Base-by-base conservation (phyloP, 2,329 filamentous ascomycete species). In the Colletotrichum tabaci region DNA sequence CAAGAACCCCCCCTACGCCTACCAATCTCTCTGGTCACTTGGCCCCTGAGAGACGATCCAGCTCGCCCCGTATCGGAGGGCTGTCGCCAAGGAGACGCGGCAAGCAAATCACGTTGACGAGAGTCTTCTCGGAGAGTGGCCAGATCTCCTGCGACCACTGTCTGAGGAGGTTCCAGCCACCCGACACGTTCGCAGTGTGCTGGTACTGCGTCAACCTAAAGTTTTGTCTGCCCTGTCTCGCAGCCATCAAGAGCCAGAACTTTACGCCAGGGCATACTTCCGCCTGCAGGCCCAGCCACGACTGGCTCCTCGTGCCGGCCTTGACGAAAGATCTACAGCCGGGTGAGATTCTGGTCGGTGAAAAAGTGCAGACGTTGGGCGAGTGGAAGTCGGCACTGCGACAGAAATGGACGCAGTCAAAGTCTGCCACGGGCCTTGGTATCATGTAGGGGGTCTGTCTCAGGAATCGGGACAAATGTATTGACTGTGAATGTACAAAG, bases 321-420 rank as follows among this genome's bases (percentile, higher is more conserved):
- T 69, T 84, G 67, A 74, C 76, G n/a, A 77, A 71, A 49, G 74
- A 78, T 2, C 61, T 84, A 26, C 80, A 82, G 15, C 78, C 78
- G 15, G 83, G 82, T 1, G 81, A 84, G 76, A 82, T 84, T 40
- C 62, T 84, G n/a, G 73, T 82, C 2, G 76, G 79, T 58, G 81
- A 79, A 0, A 67, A 76, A 35, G 78, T 83, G 10, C 76, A 76
- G 62, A 75, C 76, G 12, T 80, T 84, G 65, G 75, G 68, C 0
- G 79, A 81, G 55, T 84, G 83, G 83, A 82, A 82, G 74, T 74
- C 75, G 49, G 74, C 63, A 23, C 57, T 84, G 50, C 75, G 79
- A 70, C 73, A 76, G 72, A 77, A 66, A 18, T 71, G 70, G 70
- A 66, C 60, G 65, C 58, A 67, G n/a, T 23, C 66, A 12, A 60